Evolutionary conservation across 108 stramenopile genomes (phyloP), one percentile per base, ranked within the genome.

Genomic region (Skeletonema tropicum): DNA sequence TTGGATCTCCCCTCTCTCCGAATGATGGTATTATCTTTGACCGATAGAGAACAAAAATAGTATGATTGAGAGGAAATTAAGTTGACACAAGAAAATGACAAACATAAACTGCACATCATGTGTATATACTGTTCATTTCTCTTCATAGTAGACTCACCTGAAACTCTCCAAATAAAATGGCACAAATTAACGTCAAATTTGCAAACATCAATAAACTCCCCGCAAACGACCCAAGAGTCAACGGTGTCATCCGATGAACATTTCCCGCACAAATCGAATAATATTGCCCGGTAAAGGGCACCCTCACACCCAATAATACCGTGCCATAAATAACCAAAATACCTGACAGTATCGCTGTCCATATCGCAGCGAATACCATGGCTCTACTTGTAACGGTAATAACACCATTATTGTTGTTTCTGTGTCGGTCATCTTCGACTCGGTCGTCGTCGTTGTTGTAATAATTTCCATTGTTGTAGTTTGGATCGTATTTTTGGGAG

Each of bases 111-210:
- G 23, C 71, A 19, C 19, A 21, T 63, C 59, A 25, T 23, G 38
- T 39, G 38, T 39, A 12, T 12, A 11, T 21, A 12, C 68, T 23
- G n/a, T n/a, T n/a, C n/a, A n/a, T 68, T n/a, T 14, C 58, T 13
- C n/a, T 60, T 33, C 4, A 21, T 29, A 29, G 26, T 29, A 1
- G 26, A 29, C 91, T 77, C 63, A 92, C 94, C 88, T 95, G 82
- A 67, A 95, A 95, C 71, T 93, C 94, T 64, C 92, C 94, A 85
- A 95, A 95, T 14, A 91, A 65, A 14, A 89, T 83, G 7, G 90
- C 73, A 66, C 85, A 88, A 25, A 88, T 85, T 77, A 95, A 81
- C 21, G 91, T 91, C 31, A 93, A 60, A 79, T 95, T 95, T 14
- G 91, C 89, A 79, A 93, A 90, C 92, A 95, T 93, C 15, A 95